phyloP scores from a whole-genome alignment of 2,329 filamentous ascomycete species.

The Aspergillus tubingensis region DNA sequence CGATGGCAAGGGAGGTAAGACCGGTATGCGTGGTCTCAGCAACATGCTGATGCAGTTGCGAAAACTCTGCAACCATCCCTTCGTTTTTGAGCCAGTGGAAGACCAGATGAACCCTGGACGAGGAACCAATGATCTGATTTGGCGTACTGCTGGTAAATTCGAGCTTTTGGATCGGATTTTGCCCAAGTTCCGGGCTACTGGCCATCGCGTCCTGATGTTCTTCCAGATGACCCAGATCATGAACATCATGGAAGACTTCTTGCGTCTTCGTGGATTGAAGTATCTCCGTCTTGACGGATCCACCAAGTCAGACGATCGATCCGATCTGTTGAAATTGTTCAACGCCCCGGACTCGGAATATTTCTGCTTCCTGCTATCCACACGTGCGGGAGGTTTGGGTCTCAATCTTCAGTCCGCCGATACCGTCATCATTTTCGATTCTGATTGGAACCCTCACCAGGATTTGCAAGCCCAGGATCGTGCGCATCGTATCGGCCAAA shows the following conservation, averaged over 20 bases:
- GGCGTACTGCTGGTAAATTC: constrained; percentile 96
- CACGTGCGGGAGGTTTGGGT: constrained; percentile 95
- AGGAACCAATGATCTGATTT: constrained; percentile 87
- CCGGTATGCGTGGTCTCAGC: constrained; percentile 87
- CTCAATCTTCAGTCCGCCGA: constrained; percentile 96
- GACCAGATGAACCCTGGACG: constrained; percentile 94
- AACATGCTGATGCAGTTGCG: constrained; percentile 99
- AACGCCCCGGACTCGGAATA: constrained; percentile 89
- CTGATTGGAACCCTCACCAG: constrained; percentile 99
- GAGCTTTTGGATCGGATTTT: constrained; percentile 89
- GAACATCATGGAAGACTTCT: constrained; percentile 99
- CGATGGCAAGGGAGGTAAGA: constrained; percentile 94
- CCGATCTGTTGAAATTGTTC: constrained; percentile 83
- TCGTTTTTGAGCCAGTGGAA: constrained; percentile 97
- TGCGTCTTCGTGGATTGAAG: constrained; percentile 77
- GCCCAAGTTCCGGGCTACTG: constrained; percentile 87
- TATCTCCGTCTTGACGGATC: constrained; percentile 95
- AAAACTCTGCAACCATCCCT: constrained; percentile 98
- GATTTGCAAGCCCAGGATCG: constrained; percentile 99
- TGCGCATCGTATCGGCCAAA: constrained; percentile 99
- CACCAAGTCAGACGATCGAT: constrained; percentile 96
- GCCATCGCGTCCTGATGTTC: constrained; percentile 98
- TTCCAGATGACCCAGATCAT: constrained; percentile 99
- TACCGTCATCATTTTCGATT: constrained; percentile 99
- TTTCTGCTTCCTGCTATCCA: constrained; percentile 98